Conservation (phyloP, 176 grass and related monocot species). For the Tillandsia leiboldiana region DNA sequence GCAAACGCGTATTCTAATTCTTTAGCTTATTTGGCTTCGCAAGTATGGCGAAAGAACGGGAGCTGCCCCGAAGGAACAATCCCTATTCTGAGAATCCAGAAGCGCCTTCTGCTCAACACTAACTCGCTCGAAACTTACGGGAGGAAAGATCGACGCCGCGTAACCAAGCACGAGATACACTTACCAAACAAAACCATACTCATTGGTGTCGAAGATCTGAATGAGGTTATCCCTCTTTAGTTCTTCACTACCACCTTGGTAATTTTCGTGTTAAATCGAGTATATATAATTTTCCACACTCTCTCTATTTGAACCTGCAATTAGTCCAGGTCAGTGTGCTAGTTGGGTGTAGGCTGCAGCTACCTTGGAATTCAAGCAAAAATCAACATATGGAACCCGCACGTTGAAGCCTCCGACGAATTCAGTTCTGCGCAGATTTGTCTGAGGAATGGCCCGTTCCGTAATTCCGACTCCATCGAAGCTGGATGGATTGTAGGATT, state of each 20-base stretch:
- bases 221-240: not conserved
- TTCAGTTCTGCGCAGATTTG: conserved; percentile 22
- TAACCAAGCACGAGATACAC: not conserved
- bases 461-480: conserved; percentile 17
- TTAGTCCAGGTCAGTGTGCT: conserved; percentile 2
- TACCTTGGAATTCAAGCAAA: conserved; percentile 18
- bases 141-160: not conserved
- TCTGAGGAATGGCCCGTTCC: conserved; percentile 16
- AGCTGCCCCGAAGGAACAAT: not conserved
- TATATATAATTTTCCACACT: too few relatives aligned
- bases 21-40: not conserved
- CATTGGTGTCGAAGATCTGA: not conserved
- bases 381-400: conserved; percentile 15
- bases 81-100: not conserved
- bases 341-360: conserved; percentile 24
- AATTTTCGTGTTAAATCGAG: too few relatives aligned
- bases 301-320: too few relatives aligned
- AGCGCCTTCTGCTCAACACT: not conserved
- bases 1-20: not conserved
- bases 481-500: conserved; percentile 26
- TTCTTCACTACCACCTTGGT: too few relatives aligned
- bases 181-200: not conserved
- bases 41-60: conserved; percentile 1
- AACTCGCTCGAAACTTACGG: not conserved
- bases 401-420: conserved; percentile 11